Percentiles rank a stretch among this genome's conserved stretches.
Conservation (phyloP, 2,329 filamentous ascomycete species). For the Remersonia thermophila region DNA sequence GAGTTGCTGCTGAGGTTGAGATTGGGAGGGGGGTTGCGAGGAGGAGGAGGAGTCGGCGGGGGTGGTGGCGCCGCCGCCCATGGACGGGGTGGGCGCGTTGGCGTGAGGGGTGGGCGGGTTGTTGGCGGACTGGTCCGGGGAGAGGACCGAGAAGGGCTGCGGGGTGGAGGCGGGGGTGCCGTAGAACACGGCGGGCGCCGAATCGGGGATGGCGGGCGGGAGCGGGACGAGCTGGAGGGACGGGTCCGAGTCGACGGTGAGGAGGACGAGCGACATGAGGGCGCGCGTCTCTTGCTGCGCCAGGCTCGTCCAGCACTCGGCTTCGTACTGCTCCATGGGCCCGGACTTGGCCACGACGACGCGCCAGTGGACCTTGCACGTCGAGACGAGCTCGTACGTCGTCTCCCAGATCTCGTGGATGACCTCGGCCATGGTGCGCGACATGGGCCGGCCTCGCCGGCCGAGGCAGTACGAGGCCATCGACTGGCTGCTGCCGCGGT, state of each 20-base stretch:
- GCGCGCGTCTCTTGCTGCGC: conserved; percentile 43
- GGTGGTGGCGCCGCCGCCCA: conserved; percentile 8
- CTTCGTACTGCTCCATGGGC: conserved; percentile 53
- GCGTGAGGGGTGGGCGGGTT: conserved; percentile 38
- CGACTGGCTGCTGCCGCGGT: conserved; percentile 58
- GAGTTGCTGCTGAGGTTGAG: conserved; percentile 16
- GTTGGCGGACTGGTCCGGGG: conserved; percentile 51
- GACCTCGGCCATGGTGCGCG: conserved; percentile 48
- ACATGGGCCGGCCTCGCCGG: conserved; percentile 39
- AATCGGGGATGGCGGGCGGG: conserved; percentile 34
- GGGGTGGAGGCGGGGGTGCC: conserved; percentile 59
- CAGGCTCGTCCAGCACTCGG: conserved; percentile 45
- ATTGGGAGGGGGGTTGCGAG: not conserved
- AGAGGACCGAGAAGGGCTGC: conserved; percentile 42
- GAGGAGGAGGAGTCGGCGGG: not conserved
- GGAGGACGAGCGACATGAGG: conserved; percentile 42
- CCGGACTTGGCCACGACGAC: conserved; percentile 63
- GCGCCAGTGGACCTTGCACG: conserved; percentile 63
- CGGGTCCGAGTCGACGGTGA: conserved; percentile 54
- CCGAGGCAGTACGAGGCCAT: conserved; percentile 62
- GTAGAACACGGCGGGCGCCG: conserved; percentile 34
- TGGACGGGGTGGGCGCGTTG: conserved; percentile 12
- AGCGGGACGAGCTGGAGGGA: conserved; percentile 51
- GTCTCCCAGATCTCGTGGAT: conserved; percentile 67
- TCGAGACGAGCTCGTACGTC: conserved; percentile 59